A percentile compares a stretch with the other conserved stretches of the same genome.
Conservation (phyloP, 2,329 filamentous ascomycete genomes). For the Cucurbitaria berberidis region DNA sequence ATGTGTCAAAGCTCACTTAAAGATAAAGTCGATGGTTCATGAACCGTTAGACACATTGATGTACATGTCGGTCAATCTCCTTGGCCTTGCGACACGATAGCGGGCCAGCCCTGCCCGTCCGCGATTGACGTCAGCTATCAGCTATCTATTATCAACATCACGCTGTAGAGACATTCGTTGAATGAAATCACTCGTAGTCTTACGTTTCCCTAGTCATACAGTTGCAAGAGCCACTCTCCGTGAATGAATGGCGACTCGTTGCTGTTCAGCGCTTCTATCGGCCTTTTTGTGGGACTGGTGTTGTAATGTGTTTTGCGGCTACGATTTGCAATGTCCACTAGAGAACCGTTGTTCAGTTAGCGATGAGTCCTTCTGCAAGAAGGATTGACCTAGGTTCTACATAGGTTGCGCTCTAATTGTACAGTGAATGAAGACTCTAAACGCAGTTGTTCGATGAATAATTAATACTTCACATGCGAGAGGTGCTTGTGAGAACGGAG, state of each 20-base stretch:
- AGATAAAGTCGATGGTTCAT: background rate
- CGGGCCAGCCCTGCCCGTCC: conserved; percentile 5
- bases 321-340: no score
- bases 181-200: background rate
- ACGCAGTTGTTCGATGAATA: background rate
- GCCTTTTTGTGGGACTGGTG: no score
- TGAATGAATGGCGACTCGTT: no score
- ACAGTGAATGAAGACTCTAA: background rate
- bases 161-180: background rate
- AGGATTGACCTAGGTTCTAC: background rate
- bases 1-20: background rate
- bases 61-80: background rate
- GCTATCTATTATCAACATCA: background rate
- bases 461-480: background rate
- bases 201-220: background rate
- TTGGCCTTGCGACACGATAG: conserved; percentile 6
- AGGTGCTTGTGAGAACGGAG: no score
- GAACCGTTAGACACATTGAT: background rate
- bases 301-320: no score
- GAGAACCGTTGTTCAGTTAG: no score
- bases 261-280: no score
- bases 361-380: no score
- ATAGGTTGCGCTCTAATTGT: background rate
- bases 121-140: conserved; percentile 8
- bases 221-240: no score